Percentiles rank a stretch among this genome's conserved stretches.
These are phyloP conservation scores for Styphnolobium japonicum DNA, from an alignment of 306 rosid genomes.

Conservation along the genomic window DNA sequence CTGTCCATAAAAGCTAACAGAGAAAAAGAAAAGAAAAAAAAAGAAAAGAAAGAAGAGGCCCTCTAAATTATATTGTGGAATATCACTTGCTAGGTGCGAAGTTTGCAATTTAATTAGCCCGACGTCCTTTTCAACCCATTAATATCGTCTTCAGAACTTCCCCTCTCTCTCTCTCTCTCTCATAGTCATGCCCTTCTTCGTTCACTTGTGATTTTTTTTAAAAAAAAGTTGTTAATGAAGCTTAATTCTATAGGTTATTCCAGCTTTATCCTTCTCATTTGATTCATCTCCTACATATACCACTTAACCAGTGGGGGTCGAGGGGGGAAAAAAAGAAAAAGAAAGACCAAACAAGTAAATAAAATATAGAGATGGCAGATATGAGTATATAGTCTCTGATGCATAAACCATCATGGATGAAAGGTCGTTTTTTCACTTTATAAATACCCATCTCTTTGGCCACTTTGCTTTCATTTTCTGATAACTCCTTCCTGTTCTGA, in stretches of 20 bases:
- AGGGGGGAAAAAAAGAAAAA: neutral
- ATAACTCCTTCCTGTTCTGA: slow-evolving; percentile 41
- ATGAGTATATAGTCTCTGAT: slow-evolving; percentile 34
- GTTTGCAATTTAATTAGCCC: slow-evolving; percentile 35
- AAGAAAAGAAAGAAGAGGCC: slow-evolving; percentile 20
- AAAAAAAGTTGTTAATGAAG: neutral
- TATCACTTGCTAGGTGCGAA: slow-evolving; percentile 7
- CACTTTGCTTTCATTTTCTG: slow-evolving; percentile 62
- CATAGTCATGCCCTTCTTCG: slow-evolving; percentile 28
- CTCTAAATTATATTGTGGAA: neutral
- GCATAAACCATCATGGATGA: slow-evolving; percentile 48
- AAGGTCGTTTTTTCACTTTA: slow-evolving; percentile 54
- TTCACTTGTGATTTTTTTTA: slow-evolving; percentile 2
- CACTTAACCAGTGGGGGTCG: slow-evolving; percentile 16
- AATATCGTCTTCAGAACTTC: slow-evolving; percentile 49
- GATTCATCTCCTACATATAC: slow-evolving; percentile 32
- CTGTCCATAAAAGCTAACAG: neutral
- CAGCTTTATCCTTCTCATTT: slow-evolving; percentile 27
- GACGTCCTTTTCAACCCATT: slow-evolving; percentile 57
- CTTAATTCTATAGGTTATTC: slow-evolving; percentile 18
- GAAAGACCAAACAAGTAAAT: neutral
- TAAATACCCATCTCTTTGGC: slow-evolving; percentile 56
- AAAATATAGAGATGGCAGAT: slow-evolving; percentile 34
- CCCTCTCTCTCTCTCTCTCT: slow-evolving; percentile 32
- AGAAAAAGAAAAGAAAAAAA: too few relatives aligned